A percentile compares a stretch with the other conserved stretches of the same genome.
These are phyloP conservation scores for Pyrenochaeta sp. DNA, from an alignment of 2,329 filamentous ascomycete species.

Conservation along the genomic window DNA sequence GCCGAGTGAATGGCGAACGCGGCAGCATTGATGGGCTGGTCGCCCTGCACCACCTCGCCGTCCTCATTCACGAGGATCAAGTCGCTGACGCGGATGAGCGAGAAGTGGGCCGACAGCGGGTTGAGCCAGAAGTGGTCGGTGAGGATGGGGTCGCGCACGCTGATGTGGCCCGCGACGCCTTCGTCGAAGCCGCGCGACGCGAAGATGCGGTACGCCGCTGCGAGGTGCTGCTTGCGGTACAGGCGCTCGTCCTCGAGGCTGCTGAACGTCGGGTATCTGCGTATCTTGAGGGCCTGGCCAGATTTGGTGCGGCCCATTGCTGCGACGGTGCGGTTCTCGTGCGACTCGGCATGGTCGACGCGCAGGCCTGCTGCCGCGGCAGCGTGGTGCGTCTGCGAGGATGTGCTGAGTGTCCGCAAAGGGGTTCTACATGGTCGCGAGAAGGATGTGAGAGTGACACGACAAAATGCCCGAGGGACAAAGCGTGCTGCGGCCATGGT, in stretches of 20 bases:
- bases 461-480: neutral
- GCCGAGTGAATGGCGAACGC: constrained; percentile 58
- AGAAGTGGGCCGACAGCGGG: constrained; percentile 55
- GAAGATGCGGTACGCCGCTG: constrained; percentile 53
- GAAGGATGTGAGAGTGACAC: neutral
- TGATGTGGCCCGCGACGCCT: constrained; percentile 56
- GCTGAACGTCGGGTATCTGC: constrained; percentile 53
- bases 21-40: constrained; percentile 55
- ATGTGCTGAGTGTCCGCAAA: constrained; percentile 17
- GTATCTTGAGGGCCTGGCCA: constrained; percentile 56
- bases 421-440: neutral
- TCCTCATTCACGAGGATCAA: constrained; percentile 55
- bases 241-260: constrained; percentile 51
- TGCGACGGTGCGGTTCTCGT: constrained; percentile 52
- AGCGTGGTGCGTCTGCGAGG: constrained; percentile 20
- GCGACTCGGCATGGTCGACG: constrained; percentile 45
- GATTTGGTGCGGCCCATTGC: constrained; percentile 56
- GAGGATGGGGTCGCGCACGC: constrained; percentile 46
- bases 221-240: constrained; percentile 56
- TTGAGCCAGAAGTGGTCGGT: constrained; percentile 52
- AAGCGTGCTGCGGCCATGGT: constrained; percentile 16
- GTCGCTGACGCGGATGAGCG: constrained; percentile 51
- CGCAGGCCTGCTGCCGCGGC: constrained; percentile 24
- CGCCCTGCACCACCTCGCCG: constrained; percentile 50
- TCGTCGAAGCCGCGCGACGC: constrained; percentile 50